Evolutionary conservation across 2,329 filamentous ascomycete genomes (phyloP), one percentile per base, ranked within the genome.

Genomic region (Pseudogymnoascus sp.): DNA sequence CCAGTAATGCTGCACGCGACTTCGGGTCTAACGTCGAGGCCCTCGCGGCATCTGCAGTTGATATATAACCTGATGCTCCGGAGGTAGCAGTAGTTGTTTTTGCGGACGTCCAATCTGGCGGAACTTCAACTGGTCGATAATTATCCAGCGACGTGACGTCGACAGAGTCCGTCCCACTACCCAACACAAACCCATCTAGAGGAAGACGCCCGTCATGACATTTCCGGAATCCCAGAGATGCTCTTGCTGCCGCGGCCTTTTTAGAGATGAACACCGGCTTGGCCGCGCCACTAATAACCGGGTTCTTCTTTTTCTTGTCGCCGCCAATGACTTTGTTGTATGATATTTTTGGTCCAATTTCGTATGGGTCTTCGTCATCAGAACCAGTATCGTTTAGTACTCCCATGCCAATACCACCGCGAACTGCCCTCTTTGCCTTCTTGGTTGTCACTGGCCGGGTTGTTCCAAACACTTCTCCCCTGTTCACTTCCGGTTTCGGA

Each of bases 361-460:
- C 90, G 72, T 96, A 97, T 0, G 91, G 90, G 71, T 97, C 93
- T 70, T 97, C 95, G 53, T 97, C 93, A 68, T 97, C 95, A 4
- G 93, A 97, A 10, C 92, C 93, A 19, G 88, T 95, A 68, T 97
- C 93, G 70, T 97, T 97, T 53, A 97, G 77, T 1, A 97, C 81
- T 0, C 93, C 93, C 13, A 96, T 87, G 0, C 93, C 93, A 67
- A 97, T 91, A 0, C 89, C 91, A 2, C 88, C 85, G 62, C 81
- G 81, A 1, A 70, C 73, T 64, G 72, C 77, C 64, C 79, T 78
- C 70, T 74, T 76, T 71, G 87, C 88, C 63, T 85, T 83, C 62
- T 79, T 81, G 17, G 63, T 60, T 3, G 53, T 26, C 13, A 61
- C 23, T 23, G 64, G 64, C 28, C 66, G 67, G 13, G 70, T 19